A percentile compares a stretch with the other conserved stretches of the same genome.
Evolutionary conservation across 2,329 filamentous ascomycete species (phyloP).

Genomic region (Huntiella abstrusa): DNA sequence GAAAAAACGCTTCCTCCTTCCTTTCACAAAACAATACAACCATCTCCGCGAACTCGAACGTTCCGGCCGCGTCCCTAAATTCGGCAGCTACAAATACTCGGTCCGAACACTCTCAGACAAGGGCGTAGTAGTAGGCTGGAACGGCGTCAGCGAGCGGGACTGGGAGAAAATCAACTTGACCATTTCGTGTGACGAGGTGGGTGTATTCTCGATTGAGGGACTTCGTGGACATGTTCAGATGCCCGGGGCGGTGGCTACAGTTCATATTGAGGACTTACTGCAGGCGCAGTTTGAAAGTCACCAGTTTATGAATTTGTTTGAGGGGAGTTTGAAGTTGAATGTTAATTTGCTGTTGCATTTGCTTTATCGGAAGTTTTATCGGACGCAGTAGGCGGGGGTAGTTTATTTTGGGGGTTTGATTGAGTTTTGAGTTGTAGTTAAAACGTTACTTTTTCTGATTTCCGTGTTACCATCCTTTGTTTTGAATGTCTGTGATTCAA

Average conservation of each 20-base stretch:
- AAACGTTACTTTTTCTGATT: not conserved
- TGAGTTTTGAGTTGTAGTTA: not conserved
- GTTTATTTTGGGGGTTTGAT: not conserved
- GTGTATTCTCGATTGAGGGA: slow-evolving; percentile 83
- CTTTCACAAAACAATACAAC: slow-evolving; percentile 97
- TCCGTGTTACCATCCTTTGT: not conserved
- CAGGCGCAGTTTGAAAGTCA: slow-evolving; percentile 95
- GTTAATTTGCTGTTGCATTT: slow-evolving; percentile 93
- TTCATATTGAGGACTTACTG: slow-evolving; percentile 81
- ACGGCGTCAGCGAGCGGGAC: slow-evolving; percentile 61
- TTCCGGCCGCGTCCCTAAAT: slow-evolving; percentile 84
- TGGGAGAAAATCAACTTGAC: slow-evolving; percentile 90
- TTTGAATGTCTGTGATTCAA: not conserved
- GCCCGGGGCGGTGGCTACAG: slow-evolving; percentile 71
- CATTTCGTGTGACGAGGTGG: slow-evolving; percentile 83
- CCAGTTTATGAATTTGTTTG: slow-evolving; percentile 90
- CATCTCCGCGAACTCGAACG: slow-evolving; percentile 91
- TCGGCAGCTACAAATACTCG: slow-evolving; percentile 94
- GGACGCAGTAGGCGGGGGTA: slow-evolving; percentile 32
- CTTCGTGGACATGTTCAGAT: slow-evolving; percentile 88
- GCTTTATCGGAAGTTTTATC: slow-evolving; percentile 97
- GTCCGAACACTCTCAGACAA: slow-evolving; percentile 78
- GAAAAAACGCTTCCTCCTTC: slow-evolving; percentile 83
- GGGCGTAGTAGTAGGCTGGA: slow-evolving; percentile 85
- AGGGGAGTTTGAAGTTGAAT: slow-evolving; percentile 68